Conservation (phyloP, 148 eudicot genomes). For the Bassia scoparia region DNA sequence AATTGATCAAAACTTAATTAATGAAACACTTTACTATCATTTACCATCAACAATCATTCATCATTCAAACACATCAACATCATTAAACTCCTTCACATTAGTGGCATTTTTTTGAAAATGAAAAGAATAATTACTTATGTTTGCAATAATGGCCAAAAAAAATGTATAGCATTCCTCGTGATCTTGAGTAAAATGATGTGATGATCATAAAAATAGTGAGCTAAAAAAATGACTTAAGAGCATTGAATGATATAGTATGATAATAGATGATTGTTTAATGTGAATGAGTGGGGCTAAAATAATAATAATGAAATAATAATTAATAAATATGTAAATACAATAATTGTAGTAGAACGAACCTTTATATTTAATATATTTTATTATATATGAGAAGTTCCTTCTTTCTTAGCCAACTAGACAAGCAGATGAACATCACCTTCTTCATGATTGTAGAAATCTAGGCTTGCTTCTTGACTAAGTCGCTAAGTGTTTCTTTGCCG, state of each 20-base stretch:
- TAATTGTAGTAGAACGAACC: too few relatives aligned
- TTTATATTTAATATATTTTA: too few relatives aligned
- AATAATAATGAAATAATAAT: too few relatives aligned
- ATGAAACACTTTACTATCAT: slow-evolving; percentile 9
- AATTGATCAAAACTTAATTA: slow-evolving; percentile 15
- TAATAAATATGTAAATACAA: too few relatives aligned
- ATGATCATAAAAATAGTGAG: too few relatives aligned
- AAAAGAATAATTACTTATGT: slow-evolving; percentile 16
- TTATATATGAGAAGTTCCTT: slow-evolving; percentile 47
- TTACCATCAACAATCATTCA: slow-evolving; percentile 6
- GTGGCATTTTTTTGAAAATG: not conserved
- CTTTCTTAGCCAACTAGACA: slow-evolving; percentile 64
- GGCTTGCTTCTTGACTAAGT: slow-evolving; percentile 93
- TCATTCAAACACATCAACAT: slow-evolving; percentile 14
- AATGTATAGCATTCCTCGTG: not conserved
- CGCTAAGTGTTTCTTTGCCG: slow-evolving; percentile 61
- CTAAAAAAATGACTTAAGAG: too few relatives aligned
- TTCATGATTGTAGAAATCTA: slow-evolving; percentile 82
- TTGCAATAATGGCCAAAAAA: not conserved
- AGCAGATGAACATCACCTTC: slow-evolving; percentile 90
- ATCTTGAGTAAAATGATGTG: not conserved
- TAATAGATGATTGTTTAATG: not conserved
- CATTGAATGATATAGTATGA: not conserved
- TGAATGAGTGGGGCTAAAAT: too few relatives aligned
- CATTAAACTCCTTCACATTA: not conserved